Evolutionary conservation across 2,329 filamentous ascomycete genomes (phyloP), one percentile per base, ranked within the genome.

Genomic region (Xylaria sp.): DNA sequence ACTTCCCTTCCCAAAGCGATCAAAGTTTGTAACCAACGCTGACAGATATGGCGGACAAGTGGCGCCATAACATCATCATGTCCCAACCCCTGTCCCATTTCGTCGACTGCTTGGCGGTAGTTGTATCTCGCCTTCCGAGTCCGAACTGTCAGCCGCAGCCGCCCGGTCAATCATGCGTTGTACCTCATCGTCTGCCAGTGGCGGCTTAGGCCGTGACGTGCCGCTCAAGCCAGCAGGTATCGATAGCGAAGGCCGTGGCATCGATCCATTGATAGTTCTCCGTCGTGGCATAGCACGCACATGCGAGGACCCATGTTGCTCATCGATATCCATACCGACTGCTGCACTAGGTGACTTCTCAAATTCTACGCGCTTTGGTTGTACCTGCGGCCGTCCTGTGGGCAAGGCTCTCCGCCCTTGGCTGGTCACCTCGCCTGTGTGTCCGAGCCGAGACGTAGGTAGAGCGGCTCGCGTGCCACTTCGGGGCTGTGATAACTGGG

Each of bases 61-160:
- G 58, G 52, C 41, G 59, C 46, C 48, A 34, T 28, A 58, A 44
- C 3, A 39, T 75, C 60, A 77, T 75, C 62, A 76, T 52, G 72
- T 73, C 5, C 76, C 76, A 23, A 78, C 72, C 9, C 69, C 72
- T 34, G 76, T 70, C 12, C 76, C 75, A 44, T 73, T 73, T 20
- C 74, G 66, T 54, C 73, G 75, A 65, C 73, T 72, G 34, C 67
- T 73, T 54, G 77, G 78, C 0, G 85, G 86, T 7, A 88, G 79
- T 60, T 84, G 79, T 65, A 89, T 89, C 75, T 89, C 87, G 39
- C 84, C 85, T 37, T 89, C 87, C 18, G 88, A 88, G 54, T 88
- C 87, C 20, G 86, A 88, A 65, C 86, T 83, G 54, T 85, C 85
- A n/a, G 80, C 80, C 39, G 83, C 85, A 2, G 82, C 84, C 2